Base-by-base conservation (phyloP, 1,139 yeast species). In the Blastobotrys ciferrii region DNA sequence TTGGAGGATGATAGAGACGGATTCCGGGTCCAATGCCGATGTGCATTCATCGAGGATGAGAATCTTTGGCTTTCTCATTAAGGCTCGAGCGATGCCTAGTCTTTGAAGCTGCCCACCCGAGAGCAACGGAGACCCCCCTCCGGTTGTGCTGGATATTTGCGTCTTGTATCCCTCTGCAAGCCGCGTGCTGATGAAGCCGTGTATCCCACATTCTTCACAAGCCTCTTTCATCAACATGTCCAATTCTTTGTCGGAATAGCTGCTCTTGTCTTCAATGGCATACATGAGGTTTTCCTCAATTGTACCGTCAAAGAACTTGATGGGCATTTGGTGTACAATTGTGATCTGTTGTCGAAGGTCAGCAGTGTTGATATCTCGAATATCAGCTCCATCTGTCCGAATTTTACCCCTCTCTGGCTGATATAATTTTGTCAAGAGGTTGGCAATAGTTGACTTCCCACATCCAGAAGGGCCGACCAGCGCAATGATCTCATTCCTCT, bases 61-160 rank as follows among this genome's bases (percentile, higher is more conserved):
- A 9, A 84, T 69, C 25, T 71, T 66, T 0, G 92, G 89, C 28
- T 72, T 70, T 48, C 82, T 72, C 33, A 84, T 67, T 46, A 84
- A 67, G 0, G 95, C 89, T 54, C 96, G 70, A 0, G 96, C 96
- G 46, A 89, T 75, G 0, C 96, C 96, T 11, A 89, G 76, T 58
- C 96, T 71, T 64, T 89, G 97, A 63, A 86, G 79, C 61, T 89
- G 96, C 1, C 97, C 97, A 11, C 96, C 96, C 52, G 84, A 79
- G 32, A 82, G 65, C 11, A 59, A 72, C 9, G 60, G 53, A 39
- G 73, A 68, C 1, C 80, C 56, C 11, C 53, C 48, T 2, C 63
- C 66, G 12, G 53, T 52, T 5, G 61, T 75, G 12, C 60, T 64
- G 0, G 82, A 82, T 31, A 82, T 69, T 3, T 65, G 58, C 0